These are phyloP conservation scores for Fusarium robinianum DNA, from an alignment of 2,329 filamentous ascomycete genomes.

Conservation along the genomic window DNA sequence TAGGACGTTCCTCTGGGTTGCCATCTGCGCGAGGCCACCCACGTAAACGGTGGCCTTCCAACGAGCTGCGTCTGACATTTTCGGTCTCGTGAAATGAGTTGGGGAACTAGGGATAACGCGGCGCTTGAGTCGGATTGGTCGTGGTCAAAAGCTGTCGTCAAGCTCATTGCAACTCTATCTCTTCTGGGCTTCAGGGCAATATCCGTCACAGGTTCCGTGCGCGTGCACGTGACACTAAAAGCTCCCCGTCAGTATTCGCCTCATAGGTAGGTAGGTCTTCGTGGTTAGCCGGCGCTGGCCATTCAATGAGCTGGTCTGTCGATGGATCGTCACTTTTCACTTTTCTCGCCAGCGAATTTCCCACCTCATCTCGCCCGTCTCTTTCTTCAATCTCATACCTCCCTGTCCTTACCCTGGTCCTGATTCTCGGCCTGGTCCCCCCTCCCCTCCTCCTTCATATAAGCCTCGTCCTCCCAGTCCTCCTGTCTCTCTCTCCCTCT, in stretches of 20 bases:
- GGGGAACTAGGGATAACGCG: background rate
- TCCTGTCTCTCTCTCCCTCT: background rate
- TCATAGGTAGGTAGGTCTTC: too few species aligned
- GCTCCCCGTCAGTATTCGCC: background rate
- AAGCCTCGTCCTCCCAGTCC: constrained; percentile 4
- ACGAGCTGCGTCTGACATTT: constrained; percentile 80
- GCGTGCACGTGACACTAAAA: constrained; percentile 25
- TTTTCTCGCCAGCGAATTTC: constrained; percentile 27
- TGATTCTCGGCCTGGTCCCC: background rate
- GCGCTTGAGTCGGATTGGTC: background rate
- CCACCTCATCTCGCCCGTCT: constrained; percentile 13
- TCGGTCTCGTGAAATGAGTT: constrained; percentile 11
- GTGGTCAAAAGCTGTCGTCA: constrained; percentile 2
- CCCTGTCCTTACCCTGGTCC: constrained; percentile 6
- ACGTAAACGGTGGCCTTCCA: constrained; percentile 94
- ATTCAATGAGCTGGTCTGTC: constrained; percentile 24
- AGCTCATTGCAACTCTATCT: constrained; percentile 14
- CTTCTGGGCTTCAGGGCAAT: constrained; percentile 9
- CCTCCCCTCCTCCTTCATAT: constrained; percentile 11
- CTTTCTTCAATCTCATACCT: constrained; percentile 17
- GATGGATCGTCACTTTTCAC: constrained; percentile 38
- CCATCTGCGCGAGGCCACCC: constrained; percentile 80
- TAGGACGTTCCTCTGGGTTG: constrained; percentile 75
- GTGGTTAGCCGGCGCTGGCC: constrained; percentile 19
- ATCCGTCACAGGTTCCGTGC: constrained; percentile 16